These are phyloP conservation scores for Ophiognomonia clavigignenti-juglandacearum DNA, from an alignment of 2,329 filamentous ascomycete species.

Conservation along the genomic window DNA sequence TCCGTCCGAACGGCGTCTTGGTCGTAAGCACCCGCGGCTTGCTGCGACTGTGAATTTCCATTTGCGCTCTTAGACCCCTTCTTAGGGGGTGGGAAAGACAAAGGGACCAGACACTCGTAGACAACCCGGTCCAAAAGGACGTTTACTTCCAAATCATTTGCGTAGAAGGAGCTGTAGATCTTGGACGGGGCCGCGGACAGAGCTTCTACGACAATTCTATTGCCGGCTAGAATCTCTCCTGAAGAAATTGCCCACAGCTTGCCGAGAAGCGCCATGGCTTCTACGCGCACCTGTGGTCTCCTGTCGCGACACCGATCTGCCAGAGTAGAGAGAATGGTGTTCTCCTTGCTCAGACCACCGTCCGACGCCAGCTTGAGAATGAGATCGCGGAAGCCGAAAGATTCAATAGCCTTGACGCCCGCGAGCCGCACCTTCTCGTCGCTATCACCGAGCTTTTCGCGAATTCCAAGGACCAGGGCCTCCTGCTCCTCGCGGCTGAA, in stretches of 20 bases:
- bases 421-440: slow-evolving; percentile 90
- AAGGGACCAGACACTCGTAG: slow-evolving; percentile 82
- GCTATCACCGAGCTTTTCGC: slow-evolving; percentile 76
- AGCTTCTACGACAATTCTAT: slow-evolving; percentile 69
- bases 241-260: slow-evolving; percentile 92
- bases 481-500: slow-evolving; percentile 78
- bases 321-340: slow-evolving; percentile 74
- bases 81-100: slow-evolving; percentile 74
- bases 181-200: slow-evolving; percentile 77
- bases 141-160: slow-evolving; percentile 84
- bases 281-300: slow-evolving; percentile 73
- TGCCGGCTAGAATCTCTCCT: slow-evolving; percentile 78
- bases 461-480: slow-evolving; percentile 66
- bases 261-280: slow-evolving; percentile 79
- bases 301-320: slow-evolving; percentile 87
- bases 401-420: slow-evolving; percentile 78
- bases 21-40: slow-evolving; percentile 47
- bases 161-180: slow-evolving; percentile 84
- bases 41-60: slow-evolving; percentile 34
- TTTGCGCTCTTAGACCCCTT: slow-evolving; percentile 59
- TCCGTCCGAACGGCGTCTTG: slow-evolving; percentile 76
- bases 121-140: slow-evolving; percentile 78
- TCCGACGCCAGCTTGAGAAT: slow-evolving; percentile 74
- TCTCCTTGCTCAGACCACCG: slow-evolving; percentile 69
- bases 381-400: slow-evolving; percentile 75